Percentiles rank a stretch among this genome's conserved stretches.
Conservation (phyloP, 164 flowering plant genomes). For the Vitis amurensis region DNA sequence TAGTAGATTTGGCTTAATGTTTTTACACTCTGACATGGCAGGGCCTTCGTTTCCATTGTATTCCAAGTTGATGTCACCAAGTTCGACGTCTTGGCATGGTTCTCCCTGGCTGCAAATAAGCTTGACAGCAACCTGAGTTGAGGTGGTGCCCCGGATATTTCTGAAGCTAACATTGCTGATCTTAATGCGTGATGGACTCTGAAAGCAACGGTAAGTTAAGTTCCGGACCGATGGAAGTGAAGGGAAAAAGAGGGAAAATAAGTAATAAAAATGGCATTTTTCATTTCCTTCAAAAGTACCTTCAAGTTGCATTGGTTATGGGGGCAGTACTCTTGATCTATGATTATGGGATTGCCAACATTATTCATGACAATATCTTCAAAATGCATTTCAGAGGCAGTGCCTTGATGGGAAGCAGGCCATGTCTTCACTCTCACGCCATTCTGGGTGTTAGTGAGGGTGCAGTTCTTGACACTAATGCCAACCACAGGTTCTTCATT, state of each 20-base stretch:
- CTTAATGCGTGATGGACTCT: constrained; percentile 18
- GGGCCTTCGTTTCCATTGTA: constrained; percentile 16
- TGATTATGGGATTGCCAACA: constrained; percentile 25
- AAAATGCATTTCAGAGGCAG: constrained; percentile 11
- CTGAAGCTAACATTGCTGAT: constrained; percentile 25
- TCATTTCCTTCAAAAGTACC: neutral
- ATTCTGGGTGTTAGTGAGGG: constrained; percentile 4
- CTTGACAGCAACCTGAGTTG: constrained; percentile 24
- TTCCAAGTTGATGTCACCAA: constrained; percentile 22
- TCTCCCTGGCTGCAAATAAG: constrained; percentile 30
- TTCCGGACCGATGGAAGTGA: neutral
- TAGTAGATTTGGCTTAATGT: too few species aligned
- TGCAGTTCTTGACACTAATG: constrained; percentile 13
- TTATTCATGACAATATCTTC: constrained; percentile 19
- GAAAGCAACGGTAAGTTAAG: too few species aligned
- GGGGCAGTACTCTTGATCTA: constrained; percentile 34
- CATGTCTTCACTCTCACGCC: constrained; percentile 32
- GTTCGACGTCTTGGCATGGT: constrained; percentile 31
- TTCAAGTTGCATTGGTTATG: neutral
- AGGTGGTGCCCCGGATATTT: constrained; percentile 30
- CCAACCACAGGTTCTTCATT: constrained; percentile 15
- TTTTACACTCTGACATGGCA: too few species aligned
- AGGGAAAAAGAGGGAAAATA: neutral
- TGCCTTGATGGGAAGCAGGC: neutral
- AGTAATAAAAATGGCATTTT: neutral